A percentile compares a stretch with the other conserved stretches of the same genome.
Conservation (phyloP, 2,329 filamentous ascomycete genomes). For the Blumeria graminis region DNA sequence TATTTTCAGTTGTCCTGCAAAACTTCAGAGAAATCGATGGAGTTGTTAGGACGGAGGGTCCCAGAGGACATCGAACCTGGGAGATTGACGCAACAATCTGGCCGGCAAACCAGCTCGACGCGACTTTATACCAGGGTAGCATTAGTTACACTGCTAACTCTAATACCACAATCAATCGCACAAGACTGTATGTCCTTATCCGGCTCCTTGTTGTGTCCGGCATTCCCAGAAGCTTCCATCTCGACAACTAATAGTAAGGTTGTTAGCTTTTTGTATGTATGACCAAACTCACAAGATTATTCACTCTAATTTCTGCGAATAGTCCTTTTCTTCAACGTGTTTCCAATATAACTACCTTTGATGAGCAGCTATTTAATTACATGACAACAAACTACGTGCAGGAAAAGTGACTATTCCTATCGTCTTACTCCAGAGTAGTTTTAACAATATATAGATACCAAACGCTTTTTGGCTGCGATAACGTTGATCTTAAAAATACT, state of each 20-base stretch:
- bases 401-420: slow-evolving; percentile 38
- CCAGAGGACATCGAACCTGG: no score
- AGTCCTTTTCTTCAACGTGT: slow-evolving; percentile 76
- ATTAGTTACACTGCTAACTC: not conserved
- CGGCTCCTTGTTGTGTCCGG: slow-evolving; percentile 45
- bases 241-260: slow-evolving; percentile 35
- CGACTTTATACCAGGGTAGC: no score
- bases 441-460: slow-evolving; percentile 39
- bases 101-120: no score
- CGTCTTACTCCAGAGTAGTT: slow-evolving; percentile 9
- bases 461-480: slow-evolving; percentile 53
- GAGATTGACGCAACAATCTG: no score
- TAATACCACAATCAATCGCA: slow-evolving; percentile 7
- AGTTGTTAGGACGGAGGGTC: no score
- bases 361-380: slow-evolving; percentile 47
- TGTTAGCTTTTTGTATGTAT: slow-evolving; percentile 34
- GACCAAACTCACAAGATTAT: not conserved
- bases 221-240: slow-evolving; percentile 48
- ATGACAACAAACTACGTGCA: slow-evolving; percentile 51
- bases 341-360: slow-evolving; percentile 52
- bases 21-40: no score
- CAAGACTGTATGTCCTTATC: slow-evolving; percentile 37
- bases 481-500: slow-evolving; percentile 54
- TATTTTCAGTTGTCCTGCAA: no score
- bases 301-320: slow-evolving; percentile 1